Percentiles rank a stretch among this genome's conserved stretches.
Evolutionary conservation across 192 early-diverging fungal species (phyloP).

Genomic region (Entophlyctis helioformis): DNA sequence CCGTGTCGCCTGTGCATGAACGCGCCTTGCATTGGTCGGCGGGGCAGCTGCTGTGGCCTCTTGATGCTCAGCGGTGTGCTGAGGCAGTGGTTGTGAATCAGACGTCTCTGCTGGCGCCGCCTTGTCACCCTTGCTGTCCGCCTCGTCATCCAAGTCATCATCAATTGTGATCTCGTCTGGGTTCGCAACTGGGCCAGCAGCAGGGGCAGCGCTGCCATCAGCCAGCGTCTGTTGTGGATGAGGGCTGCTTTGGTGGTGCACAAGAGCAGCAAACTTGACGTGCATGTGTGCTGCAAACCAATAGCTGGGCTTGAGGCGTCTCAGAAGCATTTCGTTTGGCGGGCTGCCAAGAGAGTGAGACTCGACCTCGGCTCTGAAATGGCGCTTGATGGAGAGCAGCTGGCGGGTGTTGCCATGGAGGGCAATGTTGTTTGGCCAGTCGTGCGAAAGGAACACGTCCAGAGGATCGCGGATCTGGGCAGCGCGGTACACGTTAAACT

Average conservation of each 20-base stretch:
- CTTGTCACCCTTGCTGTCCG: background rate
- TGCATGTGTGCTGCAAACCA: constrained; percentile 98
- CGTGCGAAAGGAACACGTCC: constrained; percentile 89
- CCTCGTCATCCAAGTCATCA: constrained; percentile 22
- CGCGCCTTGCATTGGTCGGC: background rate
- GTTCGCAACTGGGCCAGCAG: constrained; percentile 20
- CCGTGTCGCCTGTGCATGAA: constrained; percentile 35
- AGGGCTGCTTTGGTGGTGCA: constrained; percentile 22
- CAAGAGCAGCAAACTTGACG: constrained; percentile 70
- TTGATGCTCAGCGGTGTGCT: constrained; percentile 1
- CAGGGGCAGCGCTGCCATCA: constrained; percentile 4
- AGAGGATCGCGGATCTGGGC: constrained; percentile 58
- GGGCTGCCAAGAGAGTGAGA: constrained; percentile 65
- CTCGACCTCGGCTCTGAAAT: constrained; percentile 65
- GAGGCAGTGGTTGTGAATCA: no score
- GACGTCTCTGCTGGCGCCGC: no score
- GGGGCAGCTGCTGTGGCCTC: background rate
- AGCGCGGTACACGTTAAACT: constrained; percentile 73
- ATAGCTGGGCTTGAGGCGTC: constrained; percentile 62
- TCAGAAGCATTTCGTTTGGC: constrained; percentile 59
- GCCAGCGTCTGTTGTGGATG: constrained; percentile 1
- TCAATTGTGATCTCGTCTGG: constrained; percentile 50
- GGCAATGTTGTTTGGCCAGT: constrained; percentile 88
- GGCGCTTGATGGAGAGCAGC: constrained; percentile 60
- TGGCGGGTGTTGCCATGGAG: constrained; percentile 53